phyloP scores from a whole-genome alignment of 2,329 filamentous ascomycete species.

The Ampelomyces quisqualis region DNA sequence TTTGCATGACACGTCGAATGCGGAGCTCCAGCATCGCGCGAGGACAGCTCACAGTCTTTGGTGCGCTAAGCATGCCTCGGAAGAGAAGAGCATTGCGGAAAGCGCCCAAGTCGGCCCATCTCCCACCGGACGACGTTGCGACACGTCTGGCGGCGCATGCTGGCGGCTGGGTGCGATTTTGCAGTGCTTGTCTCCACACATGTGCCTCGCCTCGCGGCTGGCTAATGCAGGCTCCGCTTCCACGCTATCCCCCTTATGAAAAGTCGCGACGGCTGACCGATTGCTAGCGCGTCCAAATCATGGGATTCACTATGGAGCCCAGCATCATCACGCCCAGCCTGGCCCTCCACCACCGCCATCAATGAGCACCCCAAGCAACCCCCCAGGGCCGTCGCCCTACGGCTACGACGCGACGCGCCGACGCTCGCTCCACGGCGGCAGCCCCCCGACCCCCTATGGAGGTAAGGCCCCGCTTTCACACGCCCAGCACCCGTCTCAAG shows the following conservation, averaged over 20 bases:
- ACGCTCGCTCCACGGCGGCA: slow-evolving; percentile 46
- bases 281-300: slow-evolving; percentile 34
- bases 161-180: slow-evolving; percentile 16
- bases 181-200: slow-evolving; percentile 25
- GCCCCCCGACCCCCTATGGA: slow-evolving; percentile 38
- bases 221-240: slow-evolving; percentile 24
- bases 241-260: slow-evolving; percentile 13
- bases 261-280: slow-evolving; percentile 21
- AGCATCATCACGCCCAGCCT: slow-evolving; percentile 29
- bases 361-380: slow-evolving; percentile 36
- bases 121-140: background rate
- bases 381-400: slow-evolving; percentile 42
- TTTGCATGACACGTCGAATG: slow-evolving; percentile 18
- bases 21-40: slow-evolving; percentile 11
- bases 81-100: background rate
- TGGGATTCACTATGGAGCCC: slow-evolving; percentile 29
- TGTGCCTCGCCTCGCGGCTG: slow-evolving; percentile 22
- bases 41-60: slow-evolving; percentile 15
- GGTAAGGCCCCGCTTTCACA: slow-evolving; percentile 29
- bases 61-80: background rate
- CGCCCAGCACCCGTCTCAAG: slow-evolving; percentile 17
- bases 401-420: slow-evolving; percentile 48
- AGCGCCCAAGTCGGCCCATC: background rate
- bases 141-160: slow-evolving; percentile 5
- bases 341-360: slow-evolving; percentile 39